Evolutionary conservation across 1,139 yeast genomes (phyloP), one percentile per base, ranked within the genome.

Genomic region (Yamadazyma dendronema): DNA sequence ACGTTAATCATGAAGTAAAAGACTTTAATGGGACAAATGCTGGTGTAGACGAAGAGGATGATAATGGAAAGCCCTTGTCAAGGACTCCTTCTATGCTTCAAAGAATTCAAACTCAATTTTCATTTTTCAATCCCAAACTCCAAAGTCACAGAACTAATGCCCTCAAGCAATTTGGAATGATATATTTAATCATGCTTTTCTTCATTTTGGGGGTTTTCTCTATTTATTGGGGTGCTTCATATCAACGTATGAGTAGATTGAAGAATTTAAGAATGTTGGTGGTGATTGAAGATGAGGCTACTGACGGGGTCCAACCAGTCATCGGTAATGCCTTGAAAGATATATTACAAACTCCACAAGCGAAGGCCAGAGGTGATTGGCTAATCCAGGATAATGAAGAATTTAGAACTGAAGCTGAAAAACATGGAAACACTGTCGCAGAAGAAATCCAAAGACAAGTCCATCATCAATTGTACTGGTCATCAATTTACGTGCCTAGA

Each of bases 391-490:
- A 57, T 46, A 33, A 58, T 46, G 54, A 59, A 29, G 53, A 56
- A 43, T 52, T 70, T 44, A 44, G 48, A 34, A 41, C 46, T 12
- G 46, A 52, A 35, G 74, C 76, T 5, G 47, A 49, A 0, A 46
- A 48, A 3, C 61, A 65, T 36, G 52, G 59, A 33, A 63, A 66
- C 35, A 57, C 65, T 13, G 46, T 57, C 10, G 59, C 44, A 38
- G 57, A 54, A 29, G 72, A 65, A 48, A 48, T 73, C 17, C 34
- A 36, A 16, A 47, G 65, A 14, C 59, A 59, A 38, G 57, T 74
- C 4, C 75, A 73, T 50, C 72, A 69, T 41, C 77, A 73, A 47
- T 29, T 56, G 9, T 68, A 60, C 42, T 74, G 79, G 79, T 54
- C 63, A 2, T 61, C 73, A 2, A 52, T 74, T 22, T 64, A 65